These are phyloP conservation scores for Aspergillus ibericus DNA, from an alignment of 2,329 filamentous ascomycete species.

Conservation along the genomic window DNA sequence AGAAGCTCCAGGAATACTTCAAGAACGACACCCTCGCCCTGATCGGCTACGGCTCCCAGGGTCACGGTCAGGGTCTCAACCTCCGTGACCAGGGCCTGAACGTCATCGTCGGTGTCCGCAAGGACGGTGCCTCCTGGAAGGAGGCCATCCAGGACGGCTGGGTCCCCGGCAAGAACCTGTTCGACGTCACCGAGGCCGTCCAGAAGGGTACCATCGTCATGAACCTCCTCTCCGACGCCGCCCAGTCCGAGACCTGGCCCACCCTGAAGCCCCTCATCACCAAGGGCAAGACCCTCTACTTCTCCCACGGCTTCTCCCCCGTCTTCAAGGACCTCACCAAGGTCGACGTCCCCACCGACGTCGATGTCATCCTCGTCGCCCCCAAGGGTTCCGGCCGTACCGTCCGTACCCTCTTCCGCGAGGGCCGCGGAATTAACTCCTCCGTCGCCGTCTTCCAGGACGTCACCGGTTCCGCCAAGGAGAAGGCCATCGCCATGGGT, in stretches of 20 bases:
- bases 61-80: conserved; percentile 98
- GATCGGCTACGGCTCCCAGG: conserved; percentile 97
- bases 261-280: conserved; percentile 95
- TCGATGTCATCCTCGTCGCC: conserved; percentile 98
- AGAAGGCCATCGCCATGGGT: conserved; percentile 95
- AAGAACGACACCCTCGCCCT: conserved; percentile 99
- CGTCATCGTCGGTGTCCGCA: conserved; percentile 97
- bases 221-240: conserved; percentile 98
- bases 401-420: conserved; percentile 96
- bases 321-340: conserved; percentile 99
- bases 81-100: conserved; percentile 99
- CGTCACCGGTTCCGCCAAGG: conserved; percentile 94
- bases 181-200: conserved; percentile 97
- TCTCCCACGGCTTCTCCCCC: conserved; percentile 99
- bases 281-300: conserved; percentile 99
- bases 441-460: conserved; percentile 98
- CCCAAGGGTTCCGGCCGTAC: conserved; percentile 99
- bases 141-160: conserved; percentile 96
- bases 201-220: conserved; percentile 91
- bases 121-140: conserved; percentile 98
- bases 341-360: conserved; percentile 90
- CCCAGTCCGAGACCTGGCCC: conserved; percentile 98
- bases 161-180: conserved; percentile 97
- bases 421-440: conserved; percentile 99
- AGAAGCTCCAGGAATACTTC: conserved; percentile 99